These are phyloP conservation scores for Acarospora socialis DNA, from an alignment of 2,329 filamentous ascomycete species.

Conservation along the genomic window DNA sequence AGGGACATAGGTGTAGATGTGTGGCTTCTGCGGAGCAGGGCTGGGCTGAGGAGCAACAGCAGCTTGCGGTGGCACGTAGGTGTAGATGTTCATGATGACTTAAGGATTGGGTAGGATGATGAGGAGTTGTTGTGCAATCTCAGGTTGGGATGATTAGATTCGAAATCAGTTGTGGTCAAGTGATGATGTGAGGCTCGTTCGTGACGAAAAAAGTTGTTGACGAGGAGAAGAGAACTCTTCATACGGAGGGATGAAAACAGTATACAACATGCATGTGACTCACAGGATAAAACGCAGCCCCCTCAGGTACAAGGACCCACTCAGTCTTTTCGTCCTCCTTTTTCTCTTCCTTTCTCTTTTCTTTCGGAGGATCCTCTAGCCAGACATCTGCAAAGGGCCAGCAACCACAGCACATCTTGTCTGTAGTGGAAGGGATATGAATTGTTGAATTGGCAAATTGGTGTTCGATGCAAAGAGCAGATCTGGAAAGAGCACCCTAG, in stretches of 20 bases:
- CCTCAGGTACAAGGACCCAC: slow-evolving; percentile 9
- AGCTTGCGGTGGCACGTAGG: slow-evolving; percentile 1
- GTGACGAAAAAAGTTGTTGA: neutral
- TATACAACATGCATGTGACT: too few relatives aligned
- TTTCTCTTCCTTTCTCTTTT: slow-evolving; percentile 6
- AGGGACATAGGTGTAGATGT: neutral
- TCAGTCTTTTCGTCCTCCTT: slow-evolving; percentile 8
- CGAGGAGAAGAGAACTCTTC: neutral
- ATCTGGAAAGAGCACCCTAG: too few relatives aligned
- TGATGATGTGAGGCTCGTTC: neutral
- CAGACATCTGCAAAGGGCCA: slow-evolving; percentile 8
- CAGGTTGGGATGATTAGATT: neutral
- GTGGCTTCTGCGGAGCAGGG: neutral
- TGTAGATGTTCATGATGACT: neutral
- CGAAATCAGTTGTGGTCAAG: neutral
- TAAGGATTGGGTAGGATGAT: neutral
- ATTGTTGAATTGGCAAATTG: slow-evolving; percentile 3
- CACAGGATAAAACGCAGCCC: neutral
- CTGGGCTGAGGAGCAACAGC: neutral
- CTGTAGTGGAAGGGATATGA: neutral
- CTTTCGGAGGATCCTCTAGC: slow-evolving; percentile 11
- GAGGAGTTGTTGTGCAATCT: neutral
- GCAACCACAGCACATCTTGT: slow-evolving; percentile 6
- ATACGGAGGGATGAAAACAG: too few relatives aligned
- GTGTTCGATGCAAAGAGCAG: neutral